These are phyloP conservation scores for Colletotrichum camelliae DNA, from an alignment of 2,329 filamentous ascomycete species.

Conservation along the genomic window DNA sequence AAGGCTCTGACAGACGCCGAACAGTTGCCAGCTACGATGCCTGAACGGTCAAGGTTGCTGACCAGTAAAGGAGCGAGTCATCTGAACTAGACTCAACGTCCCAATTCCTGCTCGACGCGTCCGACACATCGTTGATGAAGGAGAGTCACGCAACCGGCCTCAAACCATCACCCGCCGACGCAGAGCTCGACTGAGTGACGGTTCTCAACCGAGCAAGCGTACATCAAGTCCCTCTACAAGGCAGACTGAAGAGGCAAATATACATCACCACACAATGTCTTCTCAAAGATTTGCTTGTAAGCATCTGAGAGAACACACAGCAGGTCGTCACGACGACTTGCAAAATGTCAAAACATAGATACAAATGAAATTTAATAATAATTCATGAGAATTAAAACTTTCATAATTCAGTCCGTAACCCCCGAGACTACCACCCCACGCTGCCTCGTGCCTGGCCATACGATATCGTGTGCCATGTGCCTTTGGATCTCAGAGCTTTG, in stretches of 20 bases:
- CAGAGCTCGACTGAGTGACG: neutral
- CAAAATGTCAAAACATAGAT: neutral
- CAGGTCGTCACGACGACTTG: neutral
- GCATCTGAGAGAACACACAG: neutral
- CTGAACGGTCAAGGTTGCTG: neutral
- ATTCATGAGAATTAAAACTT: neutral
- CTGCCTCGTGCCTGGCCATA: neutral
- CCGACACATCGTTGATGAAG: neutral
- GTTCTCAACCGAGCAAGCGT: neutral
- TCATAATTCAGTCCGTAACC: too few species aligned
- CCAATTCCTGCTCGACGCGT: neutral
- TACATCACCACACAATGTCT: neutral
- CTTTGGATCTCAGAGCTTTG: neutral
- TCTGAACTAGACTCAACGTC: neutral
- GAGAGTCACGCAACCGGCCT: neutral
- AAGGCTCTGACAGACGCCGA: neutral
- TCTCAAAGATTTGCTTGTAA: neutral
- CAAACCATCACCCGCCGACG: neutral
- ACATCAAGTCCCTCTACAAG: neutral
- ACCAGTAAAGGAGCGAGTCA: neutral
- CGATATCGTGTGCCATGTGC: neutral
- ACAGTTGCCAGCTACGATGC: neutral
- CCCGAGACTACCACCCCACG: neutral
- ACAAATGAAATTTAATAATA: neutral
- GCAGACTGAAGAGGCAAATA: neutral